Base-by-base conservation (phyloP, 768 basidiomycete species). In the Mycena capillaripes region DNA sequence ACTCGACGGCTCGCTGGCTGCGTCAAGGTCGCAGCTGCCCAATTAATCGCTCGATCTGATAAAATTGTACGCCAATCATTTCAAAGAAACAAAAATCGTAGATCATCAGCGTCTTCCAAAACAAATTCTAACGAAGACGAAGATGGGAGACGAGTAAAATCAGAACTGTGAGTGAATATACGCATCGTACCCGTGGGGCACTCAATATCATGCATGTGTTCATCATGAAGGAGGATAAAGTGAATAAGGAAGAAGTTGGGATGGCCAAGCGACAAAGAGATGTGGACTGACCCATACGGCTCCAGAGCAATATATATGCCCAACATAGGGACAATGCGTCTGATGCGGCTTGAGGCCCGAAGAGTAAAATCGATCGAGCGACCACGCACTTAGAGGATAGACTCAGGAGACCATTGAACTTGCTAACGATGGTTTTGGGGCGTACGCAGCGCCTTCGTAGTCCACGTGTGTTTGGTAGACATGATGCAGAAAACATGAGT, bases 141-240 rank as follows among this genome's bases (percentile, higher is more conserved):
- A 48, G 46, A 48, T n/a, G 21, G 46, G 46, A 48, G 46, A 48
- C 46, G 46, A n/a, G 46, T 48, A 48, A 23, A 48, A 23, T 48
- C 46, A 48, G 46, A 48, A 23, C 46, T 48, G n/a, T 48, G 46
- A 48, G 46, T 48, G 46, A 48, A 48, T 48, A 36, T 36, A n/a
- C n/a, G 34, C 34, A 36, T 36, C 34, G 34, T 36, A 36, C 34
- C 34, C 34, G 34, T 48, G n/a, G 46, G 46, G 46, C 46, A 48
- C 46, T 48, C 46, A 48, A 48, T 48, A 48, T 48, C 46, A 48
- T 48, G 46, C 46, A 48, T 48, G 46, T 48, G n/a, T 48, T 48
- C 46, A 48, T 48, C 46, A 48, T 48, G 21, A 48, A 23, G 46
- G 46, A 48, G n/a, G 46, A 48, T 48, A 23, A 48, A 48, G 46